Evolutionary conservation across 306 rosid genomes (phyloP).

Genomic region (Cicer bijugum): DNA sequence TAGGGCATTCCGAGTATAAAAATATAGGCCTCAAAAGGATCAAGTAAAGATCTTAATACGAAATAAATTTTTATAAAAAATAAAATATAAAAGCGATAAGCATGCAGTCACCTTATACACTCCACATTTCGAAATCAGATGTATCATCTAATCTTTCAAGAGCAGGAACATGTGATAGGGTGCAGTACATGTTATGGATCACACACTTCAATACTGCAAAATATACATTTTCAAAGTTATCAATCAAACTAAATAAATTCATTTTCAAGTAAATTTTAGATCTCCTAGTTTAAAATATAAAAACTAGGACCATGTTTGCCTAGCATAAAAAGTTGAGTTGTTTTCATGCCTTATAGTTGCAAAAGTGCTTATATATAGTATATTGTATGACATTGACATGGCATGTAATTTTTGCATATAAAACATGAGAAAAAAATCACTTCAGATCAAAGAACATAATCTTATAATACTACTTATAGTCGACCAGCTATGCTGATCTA

Average conservation of each 20-base stretch:
- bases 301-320: too few species aligned
- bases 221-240: too few species aligned
- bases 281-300: too few species aligned
- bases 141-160: constrained; percentile 56
- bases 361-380: neutral
- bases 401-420: constrained; percentile 2
- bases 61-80: neutral
- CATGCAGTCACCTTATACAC: constrained; percentile 61
- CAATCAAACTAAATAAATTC: too few species aligned
- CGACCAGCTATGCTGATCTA: neutral
- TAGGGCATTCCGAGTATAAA: neutral
- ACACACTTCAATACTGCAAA: neutral
- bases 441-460: constrained; percentile 7
- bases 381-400: neutral
- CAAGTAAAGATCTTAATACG: neutral
- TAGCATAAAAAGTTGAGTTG: too few species aligned
- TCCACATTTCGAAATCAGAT: constrained; percentile 73
- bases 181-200: constrained; percentile 60
- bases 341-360: too few species aligned
- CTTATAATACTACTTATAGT: neutral
- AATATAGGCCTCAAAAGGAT: too few species aligned
- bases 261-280: too few species aligned
- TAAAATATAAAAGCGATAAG: constrained; percentile 9
- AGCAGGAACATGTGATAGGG: constrained; percentile 60
- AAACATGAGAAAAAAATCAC: constrained; percentile 4